phyloP scores from a whole-genome alignment of 495 filamentous ascomycete species.

The Aspergillus affinis region DNA sequence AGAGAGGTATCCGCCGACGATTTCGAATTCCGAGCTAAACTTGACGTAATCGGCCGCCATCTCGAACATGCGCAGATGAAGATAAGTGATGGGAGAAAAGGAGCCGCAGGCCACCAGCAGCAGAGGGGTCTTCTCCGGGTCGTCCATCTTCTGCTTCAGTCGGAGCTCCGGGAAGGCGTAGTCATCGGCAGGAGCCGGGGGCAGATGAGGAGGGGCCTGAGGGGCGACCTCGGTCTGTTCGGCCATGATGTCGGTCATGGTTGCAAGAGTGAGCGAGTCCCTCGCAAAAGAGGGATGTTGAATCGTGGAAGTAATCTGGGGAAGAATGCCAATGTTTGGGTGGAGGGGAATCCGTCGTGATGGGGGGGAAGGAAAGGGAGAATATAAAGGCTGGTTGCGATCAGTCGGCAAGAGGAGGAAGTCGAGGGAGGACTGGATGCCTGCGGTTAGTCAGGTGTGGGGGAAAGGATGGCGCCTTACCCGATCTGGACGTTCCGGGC shows the following conservation, averaged over 20 bases:
- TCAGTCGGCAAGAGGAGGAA: background rate
- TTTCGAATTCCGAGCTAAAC: slow-evolving; percentile 80
- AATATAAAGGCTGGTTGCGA: background rate
- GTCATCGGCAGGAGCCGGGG: slow-evolving; percentile 41
- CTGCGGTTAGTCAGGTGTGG: slow-evolving; percentile 2
- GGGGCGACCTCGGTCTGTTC: slow-evolving; percentile 35
- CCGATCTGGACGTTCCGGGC: background rate
- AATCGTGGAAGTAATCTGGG: background rate
- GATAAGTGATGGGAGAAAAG: slow-evolving; percentile 78
- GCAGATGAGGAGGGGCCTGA: slow-evolving; percentile 22
- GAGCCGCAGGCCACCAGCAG: slow-evolving; percentile 88
- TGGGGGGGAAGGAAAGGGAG: background rate
- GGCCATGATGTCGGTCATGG: slow-evolving; percentile 34
- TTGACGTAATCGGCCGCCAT: slow-evolving; percentile 81
- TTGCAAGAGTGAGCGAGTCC: background rate
- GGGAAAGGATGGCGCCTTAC: background rate
- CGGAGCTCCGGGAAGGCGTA: slow-evolving; percentile 75
- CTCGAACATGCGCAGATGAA: slow-evolving; percentile 93
- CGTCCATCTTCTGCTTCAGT: slow-evolving; percentile 64
- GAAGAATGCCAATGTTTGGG: background rate
- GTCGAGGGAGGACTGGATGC: background rate
- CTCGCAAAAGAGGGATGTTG: background rate
- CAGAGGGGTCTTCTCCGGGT: slow-evolving; percentile 71
- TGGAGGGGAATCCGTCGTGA: slow-evolving; percentile 19
- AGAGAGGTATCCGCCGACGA: slow-evolving; percentile 79